Base-by-base conservation (phyloP, 2,329 filamentous ascomycete species). In the Penicillium sp. region DNA sequence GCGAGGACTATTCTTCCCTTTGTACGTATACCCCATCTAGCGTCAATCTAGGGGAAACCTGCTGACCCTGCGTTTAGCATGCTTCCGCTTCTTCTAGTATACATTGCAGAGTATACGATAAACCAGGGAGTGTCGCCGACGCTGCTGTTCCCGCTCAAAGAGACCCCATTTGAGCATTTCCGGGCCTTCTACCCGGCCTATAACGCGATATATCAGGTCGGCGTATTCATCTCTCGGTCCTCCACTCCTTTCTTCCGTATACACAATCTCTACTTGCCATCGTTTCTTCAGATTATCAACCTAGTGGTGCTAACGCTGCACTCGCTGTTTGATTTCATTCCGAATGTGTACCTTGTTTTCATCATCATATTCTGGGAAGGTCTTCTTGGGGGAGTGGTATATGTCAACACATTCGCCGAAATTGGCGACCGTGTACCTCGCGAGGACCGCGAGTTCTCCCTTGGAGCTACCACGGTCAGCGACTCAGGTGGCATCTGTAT, bases 81-180 rank as follows among this genome's bases (percentile, higher is more conserved):
- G 93, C 83, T 96, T 3, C 95, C 95, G 0, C 84, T 99, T 15
- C 84, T 98, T 38, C 81, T 98, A 17, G 95, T 99, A 31, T 99
- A 97, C 75, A 86, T 98, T 41, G 92, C 93, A 60, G 95, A 99
- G 81, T 99, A 99, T 76, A 96, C 91, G 59, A 97, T 98, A 78
- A 98, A 98, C 79, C 93, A 97, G 80, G 94, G 93, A 41, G 92
- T 98, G 0, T 84, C 92, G 0, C 94, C 95, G 0, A 97, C 93
- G 0, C 82, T 98, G 0, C 85, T 99, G 5, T 99, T 97, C 73
- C 92, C 93, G 0, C 82, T 97, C 0, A 73, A 83, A 1, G 78
- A 85, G 11, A 90, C 91, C 1, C 95, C 95, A 0, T 98, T 98
- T 75, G 79, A 82, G 35, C 86, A 92, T 68, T 95, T 89, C 74